Evolutionary conservation across 2,329 filamentous ascomycete genomes (phyloP), one percentile per base, ranked within the genome.

Genomic region (Magnaporthiopsis incrustans): DNA sequence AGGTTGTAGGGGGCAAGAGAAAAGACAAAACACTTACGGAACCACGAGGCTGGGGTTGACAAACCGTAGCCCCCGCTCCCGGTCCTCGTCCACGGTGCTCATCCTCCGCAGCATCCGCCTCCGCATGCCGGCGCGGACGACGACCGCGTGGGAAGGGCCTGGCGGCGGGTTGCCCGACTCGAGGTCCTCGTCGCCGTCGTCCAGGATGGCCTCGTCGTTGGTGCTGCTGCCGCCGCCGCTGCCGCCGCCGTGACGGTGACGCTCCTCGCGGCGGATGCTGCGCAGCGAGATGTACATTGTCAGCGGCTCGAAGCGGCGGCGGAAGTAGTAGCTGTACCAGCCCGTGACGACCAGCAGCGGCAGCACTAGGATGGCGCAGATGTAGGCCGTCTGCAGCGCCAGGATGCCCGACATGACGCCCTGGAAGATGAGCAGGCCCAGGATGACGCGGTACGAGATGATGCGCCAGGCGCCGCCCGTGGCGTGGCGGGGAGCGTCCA

Each of bases 381-480:
- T 85, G 69, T 92, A 90, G 0, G 91, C 92, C 61, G 83, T 79
- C 64, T 87, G 84, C 33, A 95, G 78, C 2, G 91, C 91, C 64
- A 99, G 83, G 67, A 94, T 88, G 3, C 94, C 94, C 27, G 91
- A 89, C 83, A 97, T 95, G 60, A 95, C 92, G 27, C 96, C 77
- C 75, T 99, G 92, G 72, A 97, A 97, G 57, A 98, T 85, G 3
- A 96, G 78, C 12, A 97, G 78, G 1, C 95, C 95, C 30, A 97
- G 79, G 64, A 98, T 85, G 65, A 97, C 84, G 50, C 95, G 90
- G 72, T 95, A 92, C 77, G 92, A 97, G 67, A 99, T 97, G 84
- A 99, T 96, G 61, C 90, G 89, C 95, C 95, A 99, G 5, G 93
- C 92, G 66, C 89, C 88, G 26, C 96, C 96, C 0, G 94, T 98